Evolutionary conservation across 257 asterid genomes (phyloP).

Genomic region (Anisodus tanguticus): DNA sequence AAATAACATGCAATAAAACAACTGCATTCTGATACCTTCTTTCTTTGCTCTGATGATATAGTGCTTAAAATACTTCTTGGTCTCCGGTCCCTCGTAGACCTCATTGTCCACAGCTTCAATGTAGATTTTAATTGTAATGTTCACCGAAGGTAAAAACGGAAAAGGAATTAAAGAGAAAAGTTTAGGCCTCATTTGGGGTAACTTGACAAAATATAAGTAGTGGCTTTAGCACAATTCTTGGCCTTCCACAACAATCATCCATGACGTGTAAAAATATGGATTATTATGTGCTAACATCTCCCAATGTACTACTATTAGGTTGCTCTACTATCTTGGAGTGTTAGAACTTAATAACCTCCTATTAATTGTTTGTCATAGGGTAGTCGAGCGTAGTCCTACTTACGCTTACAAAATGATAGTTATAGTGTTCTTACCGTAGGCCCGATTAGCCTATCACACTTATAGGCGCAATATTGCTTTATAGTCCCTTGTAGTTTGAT

Average conservation of each 20-base stretch:
- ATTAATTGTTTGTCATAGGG: background rate
- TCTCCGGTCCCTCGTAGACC: background rate
- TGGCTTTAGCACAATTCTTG: conserved; percentile 4
- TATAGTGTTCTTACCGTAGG: too few species aligned
- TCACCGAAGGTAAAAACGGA: background rate
- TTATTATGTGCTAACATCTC: conserved; percentile 12
- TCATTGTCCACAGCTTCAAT: background rate
- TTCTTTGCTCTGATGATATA: background rate
- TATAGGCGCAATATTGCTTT: too few species aligned
- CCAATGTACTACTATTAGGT: background rate
- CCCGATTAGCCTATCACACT: too few species aligned
- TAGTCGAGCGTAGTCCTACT: too few species aligned
- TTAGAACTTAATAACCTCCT: background rate
- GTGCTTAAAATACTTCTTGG: background rate
- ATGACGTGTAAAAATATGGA: conserved; percentile 2
- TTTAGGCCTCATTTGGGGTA: background rate
- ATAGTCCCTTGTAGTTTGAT: too few species aligned
- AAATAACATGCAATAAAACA: background rate
- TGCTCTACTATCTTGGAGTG: background rate
- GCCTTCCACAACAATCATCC: conserved; percentile 19
- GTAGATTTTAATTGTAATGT: background rate
- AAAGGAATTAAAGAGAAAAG: background rate
- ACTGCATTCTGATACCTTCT: background rate
- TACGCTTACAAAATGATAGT: too few species aligned
- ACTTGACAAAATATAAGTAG: background rate